Evolutionary conservation across 768 basidiomycete species (phyloP).

Genomic region (Cystobasidium tubakii): DNA sequence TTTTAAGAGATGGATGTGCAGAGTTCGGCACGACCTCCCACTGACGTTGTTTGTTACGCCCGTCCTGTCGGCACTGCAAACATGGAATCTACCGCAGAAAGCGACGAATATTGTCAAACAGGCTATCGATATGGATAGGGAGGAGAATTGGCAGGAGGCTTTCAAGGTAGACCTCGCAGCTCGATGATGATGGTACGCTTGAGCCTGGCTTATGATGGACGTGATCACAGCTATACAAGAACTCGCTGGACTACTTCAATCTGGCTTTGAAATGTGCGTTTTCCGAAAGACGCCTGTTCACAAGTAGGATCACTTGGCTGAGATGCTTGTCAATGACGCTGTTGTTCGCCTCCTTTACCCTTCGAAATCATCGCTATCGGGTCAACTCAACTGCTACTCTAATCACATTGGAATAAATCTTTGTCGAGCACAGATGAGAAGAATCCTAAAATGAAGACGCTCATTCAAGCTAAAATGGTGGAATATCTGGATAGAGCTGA

Average conservation of each 20-base stretch:
- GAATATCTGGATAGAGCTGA: constrained; percentile 91
- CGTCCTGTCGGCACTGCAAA: not conserved
- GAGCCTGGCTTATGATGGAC: not conserved
- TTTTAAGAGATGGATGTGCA: too few relatives aligned
- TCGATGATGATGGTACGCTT: not conserved
- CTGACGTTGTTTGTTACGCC: not conserved
- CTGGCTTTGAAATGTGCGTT: constrained; percentile 78
- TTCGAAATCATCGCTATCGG: too few relatives aligned
- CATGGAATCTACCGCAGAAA: not conserved
- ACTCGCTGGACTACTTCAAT: constrained; percentile 96
- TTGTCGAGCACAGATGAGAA: constrained; percentile 92
- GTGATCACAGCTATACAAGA: constrained; percentile 64
- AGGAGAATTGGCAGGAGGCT: constrained; percentile 86
- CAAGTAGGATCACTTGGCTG: not conserved
- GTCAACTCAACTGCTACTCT: too few relatives aligned
- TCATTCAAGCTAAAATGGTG: constrained; percentile 79
- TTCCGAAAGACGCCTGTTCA: constrained; percentile 45
- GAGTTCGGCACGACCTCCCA: not conserved
- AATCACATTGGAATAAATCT: too few relatives aligned
- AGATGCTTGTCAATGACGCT: not conserved
- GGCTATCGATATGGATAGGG: constrained; percentile 59
- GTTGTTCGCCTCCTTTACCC: not conserved
- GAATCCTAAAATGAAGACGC: constrained; percentile 80
- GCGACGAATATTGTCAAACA: not conserved
- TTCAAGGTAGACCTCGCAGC: constrained; percentile 57